phyloP scores from a whole-genome alignment of 805 yeast genomes.

The Ogataea populi-albae region DNA sequence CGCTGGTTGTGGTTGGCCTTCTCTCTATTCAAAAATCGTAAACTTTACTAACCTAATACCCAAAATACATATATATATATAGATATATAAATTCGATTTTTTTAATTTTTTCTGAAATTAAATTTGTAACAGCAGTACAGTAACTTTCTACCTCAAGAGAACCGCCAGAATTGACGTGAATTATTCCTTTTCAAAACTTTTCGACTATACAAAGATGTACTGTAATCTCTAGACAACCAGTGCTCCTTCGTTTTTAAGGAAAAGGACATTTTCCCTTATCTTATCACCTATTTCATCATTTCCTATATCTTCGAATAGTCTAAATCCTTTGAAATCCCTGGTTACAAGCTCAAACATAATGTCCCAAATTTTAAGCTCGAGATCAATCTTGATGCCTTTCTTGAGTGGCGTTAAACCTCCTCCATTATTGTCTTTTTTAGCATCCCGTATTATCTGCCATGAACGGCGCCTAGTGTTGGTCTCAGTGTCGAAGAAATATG shows the following conservation, averaged over 20 bases:
- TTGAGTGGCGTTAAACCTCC: slow-evolving; percentile 17
- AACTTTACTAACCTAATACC: no score
- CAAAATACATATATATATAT: no score
- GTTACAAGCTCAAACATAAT: slow-evolving; percentile 20
- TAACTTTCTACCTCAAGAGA: neutral
- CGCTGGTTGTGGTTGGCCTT: neutral
- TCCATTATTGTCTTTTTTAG: slow-evolving; percentile 29
- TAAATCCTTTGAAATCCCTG: slow-evolving; percentile 28
- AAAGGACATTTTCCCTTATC: slow-evolving; percentile 17
- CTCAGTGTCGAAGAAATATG: slow-evolving; percentile 19
- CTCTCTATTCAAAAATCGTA: no score
- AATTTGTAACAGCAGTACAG: neutral
- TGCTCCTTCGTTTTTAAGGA: slow-evolving; percentile 17
- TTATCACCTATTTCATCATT: slow-evolving; percentile 28
- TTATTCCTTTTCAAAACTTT: neutral
- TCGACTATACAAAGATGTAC: neutral
- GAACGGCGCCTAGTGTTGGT: slow-evolving; percentile 20
- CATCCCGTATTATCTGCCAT: slow-evolving; percentile 30
- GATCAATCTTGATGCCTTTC: slow-evolving; percentile 21
- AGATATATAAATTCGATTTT: no score
- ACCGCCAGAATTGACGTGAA: no score
- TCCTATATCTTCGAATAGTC: slow-evolving; percentile 20
- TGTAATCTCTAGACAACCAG: slow-evolving; percentile 9
- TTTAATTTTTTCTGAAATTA: no score
- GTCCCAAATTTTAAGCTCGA: slow-evolving; percentile 30